These are phyloP conservation scores for Pseudodiploospora longispora DNA, from an alignment of 2,329 filamentous ascomycete species.

Conservation along the genomic window DNA sequence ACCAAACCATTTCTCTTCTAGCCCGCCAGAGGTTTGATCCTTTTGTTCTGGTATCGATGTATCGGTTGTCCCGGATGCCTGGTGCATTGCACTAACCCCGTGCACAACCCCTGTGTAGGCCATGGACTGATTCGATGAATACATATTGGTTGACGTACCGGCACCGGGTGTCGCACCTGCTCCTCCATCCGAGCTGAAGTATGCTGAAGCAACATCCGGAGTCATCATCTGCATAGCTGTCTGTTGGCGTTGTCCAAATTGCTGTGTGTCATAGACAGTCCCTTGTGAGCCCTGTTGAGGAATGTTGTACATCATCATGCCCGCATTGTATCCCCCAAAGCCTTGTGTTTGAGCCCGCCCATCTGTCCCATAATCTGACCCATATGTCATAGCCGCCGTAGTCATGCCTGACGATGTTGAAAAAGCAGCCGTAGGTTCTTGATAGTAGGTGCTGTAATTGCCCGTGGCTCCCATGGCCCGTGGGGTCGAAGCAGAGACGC, in stretches of 20 bases:
- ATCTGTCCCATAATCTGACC: constrained; percentile 57
- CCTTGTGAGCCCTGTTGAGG: constrained; percentile 52
- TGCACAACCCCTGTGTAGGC: constrained; percentile 42
- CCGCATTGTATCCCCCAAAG: constrained; percentile 52
- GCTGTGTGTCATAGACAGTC: constrained; percentile 67
- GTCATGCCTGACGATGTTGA: constrained; percentile 50
- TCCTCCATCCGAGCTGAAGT: constrained; percentile 46
- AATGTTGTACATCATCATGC: constrained; percentile 74
- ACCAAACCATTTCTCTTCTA: constrained; percentile 61
- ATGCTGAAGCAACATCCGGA: constrained; percentile 51
- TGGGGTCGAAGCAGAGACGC: constrained; percentile 37
- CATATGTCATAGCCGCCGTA: constrained; percentile 46
- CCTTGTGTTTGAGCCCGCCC: constrained; percentile 46
- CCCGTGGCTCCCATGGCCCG: constrained; percentile 47
- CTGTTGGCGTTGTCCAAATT: constrained; percentile 68
- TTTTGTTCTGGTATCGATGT: constrained; percentile 46
- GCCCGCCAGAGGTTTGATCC: constrained; percentile 45
- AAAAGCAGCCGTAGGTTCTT: constrained; percentile 44
- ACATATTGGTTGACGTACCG: constrained; percentile 51
- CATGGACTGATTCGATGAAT: constrained; percentile 54
- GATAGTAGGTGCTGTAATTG: constrained; percentile 53
- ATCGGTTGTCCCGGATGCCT: constrained; percentile 27
- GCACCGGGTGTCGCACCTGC: constrained; percentile 46
- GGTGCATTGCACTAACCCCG: constrained; percentile 37
- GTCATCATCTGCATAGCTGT: constrained; percentile 65